These are phyloP conservation scores for Neurospora hispaniola DNA, from an alignment of 495 filamentous ascomycete species.

Conservation along the genomic window DNA sequence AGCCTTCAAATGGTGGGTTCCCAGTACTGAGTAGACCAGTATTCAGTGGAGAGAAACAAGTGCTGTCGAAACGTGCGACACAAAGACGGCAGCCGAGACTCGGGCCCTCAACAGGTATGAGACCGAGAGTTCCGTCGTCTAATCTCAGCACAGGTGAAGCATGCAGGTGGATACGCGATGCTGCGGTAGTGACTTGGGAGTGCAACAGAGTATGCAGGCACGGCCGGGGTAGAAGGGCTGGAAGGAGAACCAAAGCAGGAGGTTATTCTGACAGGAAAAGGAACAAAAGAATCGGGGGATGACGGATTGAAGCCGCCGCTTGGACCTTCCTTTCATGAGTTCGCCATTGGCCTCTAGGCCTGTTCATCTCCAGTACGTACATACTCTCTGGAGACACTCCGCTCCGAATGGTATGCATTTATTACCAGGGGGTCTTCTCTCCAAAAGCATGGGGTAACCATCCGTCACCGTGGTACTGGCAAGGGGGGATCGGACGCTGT, in stretches of 20 bases:
- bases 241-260: constrained; percentile 8
- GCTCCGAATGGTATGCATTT: neutral
- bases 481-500: constrained; percentile 9
- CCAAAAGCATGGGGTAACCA: constrained; percentile 9
- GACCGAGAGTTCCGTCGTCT: neutral
- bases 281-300: constrained; percentile 19
- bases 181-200: neutral
- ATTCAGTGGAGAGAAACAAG: neutral
- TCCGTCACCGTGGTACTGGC: constrained; percentile 11
- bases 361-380: constrained; percentile 12
- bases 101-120: neutral
- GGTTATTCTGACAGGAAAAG: constrained; percentile 1
- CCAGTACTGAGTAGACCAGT: neutral
- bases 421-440: neutral
- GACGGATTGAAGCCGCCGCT: constrained; percentile 26
- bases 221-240: constrained; percentile 4
- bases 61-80: neutral
- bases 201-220: neutral
- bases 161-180: neutral
- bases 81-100: neutral
- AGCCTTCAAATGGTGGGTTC: neutral
- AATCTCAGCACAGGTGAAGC: neutral
- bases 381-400: neutral
- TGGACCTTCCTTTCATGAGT: constrained; percentile 16
- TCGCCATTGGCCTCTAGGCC: constrained; percentile 11